Evolutionary conservation across 495 filamentous ascomycete species (phyloP).

Genomic region (Podospora pseudopauciseta): DNA sequence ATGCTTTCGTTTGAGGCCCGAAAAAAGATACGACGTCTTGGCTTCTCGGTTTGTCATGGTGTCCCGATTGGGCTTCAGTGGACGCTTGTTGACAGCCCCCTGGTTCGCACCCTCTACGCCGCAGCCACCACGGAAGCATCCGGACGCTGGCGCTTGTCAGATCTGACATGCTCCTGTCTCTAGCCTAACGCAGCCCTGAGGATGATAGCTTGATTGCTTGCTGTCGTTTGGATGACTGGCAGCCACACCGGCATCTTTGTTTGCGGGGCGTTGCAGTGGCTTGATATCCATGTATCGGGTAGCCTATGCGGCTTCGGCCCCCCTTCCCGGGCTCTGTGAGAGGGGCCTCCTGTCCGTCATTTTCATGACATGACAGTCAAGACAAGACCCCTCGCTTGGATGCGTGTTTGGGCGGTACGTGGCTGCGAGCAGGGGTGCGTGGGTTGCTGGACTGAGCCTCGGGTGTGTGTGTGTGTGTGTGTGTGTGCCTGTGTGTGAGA

Average conservation of each 20-base stretch:
- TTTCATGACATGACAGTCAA: constrained; percentile 22
- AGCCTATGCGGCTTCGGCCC: constrained; percentile 10
- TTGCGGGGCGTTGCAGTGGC: constrained; percentile 12
- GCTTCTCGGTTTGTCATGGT: constrained; percentile 9
- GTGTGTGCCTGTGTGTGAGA: too few relatives aligned
- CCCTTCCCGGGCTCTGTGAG: constrained; percentile 10
- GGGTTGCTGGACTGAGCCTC: neutral
- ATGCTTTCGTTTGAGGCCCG: constrained; percentile 3
- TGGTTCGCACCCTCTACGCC: neutral
- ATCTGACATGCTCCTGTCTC: constrained; percentile 19
- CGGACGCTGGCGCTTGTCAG: constrained; percentile 20
- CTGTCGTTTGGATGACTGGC: constrained; percentile 7
- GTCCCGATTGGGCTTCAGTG: constrained; percentile 18
- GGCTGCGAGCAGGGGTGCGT: neutral
- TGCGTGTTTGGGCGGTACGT: neutral
- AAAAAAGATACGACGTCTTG: neutral
- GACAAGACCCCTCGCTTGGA: constrained; percentile 10
- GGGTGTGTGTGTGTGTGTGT: neutral
- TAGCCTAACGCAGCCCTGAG: neutral
- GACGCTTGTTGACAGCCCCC: neutral
- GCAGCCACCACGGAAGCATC: constrained; percentile 3
- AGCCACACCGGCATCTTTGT: constrained; percentile 8
- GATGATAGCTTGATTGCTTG: neutral
- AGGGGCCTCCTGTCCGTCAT: constrained; percentile 18
- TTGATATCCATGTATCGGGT: constrained; percentile 1